Evolutionary conservation across 495 filamentous ascomycete species (phyloP), one percentile per base, ranked within the genome.

Genomic region (Penicillium malachiteum): DNA sequence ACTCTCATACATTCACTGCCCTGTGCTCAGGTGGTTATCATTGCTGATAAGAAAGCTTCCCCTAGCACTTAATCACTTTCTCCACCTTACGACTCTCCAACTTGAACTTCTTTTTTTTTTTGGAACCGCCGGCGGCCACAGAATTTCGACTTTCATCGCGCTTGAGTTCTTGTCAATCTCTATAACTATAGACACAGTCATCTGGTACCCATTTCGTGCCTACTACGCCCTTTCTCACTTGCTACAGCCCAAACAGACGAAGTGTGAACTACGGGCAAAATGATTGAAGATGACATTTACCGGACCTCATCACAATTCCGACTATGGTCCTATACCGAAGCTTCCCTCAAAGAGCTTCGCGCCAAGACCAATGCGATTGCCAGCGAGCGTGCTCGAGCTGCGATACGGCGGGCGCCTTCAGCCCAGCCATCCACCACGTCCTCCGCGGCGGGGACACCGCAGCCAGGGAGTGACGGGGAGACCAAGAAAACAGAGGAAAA

Each of bases 281-380:
- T 88, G 79, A 83, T 79, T 54, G 94, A 98, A 79, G 94, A 98
- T 69, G 87, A 88, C 56, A 78, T 92, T 46, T 98, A 97, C 75
- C 88, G 88, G n/a, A 78, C 87, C 16, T 94, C 92, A 0, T 93
- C 90, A 41, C 94, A 98, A 71, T 96, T 84, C 68, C 83, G 88
- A 38, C 74, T 91, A 38, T 98, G 95, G 92, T 96, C 92, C n/a
- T 97, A 91, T 71, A 90, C 92, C 0, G 83, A 86, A 8, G 69
- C 84, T 8, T 79, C 86, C 9, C 82, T 98, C 14, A 77, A 79
- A 32, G 71, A 84, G 2, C 74, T 91, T 12, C 88, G 95, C 44
- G 74, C 79, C 31, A 84, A 80, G 13, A 96, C 94, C 9, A 96
- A 96, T 70, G 66, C 76, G 14, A 73, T 84, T 10, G 92, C 93